phyloP scores from a whole-genome alignment of 176 grass and related monocot genomes.

The maize (Zea mays) region DNA sequence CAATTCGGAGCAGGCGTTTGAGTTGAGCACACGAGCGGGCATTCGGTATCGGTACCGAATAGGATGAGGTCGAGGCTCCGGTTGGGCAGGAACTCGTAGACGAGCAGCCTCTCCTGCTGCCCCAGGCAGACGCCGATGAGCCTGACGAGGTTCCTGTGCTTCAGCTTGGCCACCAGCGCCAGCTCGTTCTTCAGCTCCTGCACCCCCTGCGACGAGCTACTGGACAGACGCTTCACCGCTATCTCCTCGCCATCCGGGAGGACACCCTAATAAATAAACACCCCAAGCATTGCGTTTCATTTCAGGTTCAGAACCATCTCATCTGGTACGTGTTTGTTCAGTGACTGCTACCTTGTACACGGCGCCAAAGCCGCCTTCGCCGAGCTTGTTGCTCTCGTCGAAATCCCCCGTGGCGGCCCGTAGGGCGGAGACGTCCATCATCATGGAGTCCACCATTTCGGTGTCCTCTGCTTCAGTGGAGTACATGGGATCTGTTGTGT shows the following conservation, averaged over 20 bases:
- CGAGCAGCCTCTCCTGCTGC: constrained; percentile 35
- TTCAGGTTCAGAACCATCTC: background rate
- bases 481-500: background rate
- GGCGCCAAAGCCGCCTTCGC: constrained; percentile 45
- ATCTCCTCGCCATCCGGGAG: constrained; percentile 40
- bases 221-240: constrained; percentile 37
- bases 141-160: constrained; percentile 43
- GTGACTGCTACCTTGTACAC: constrained; percentile 42
- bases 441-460: constrained; percentile 26
- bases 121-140: constrained; percentile 38
- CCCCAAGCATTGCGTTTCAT: background rate
- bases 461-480: background rate
- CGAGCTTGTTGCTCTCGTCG: constrained; percentile 39
- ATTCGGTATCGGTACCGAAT: background rate
- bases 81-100: constrained; percentile 38
- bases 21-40: no score
- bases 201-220: constrained; percentile 34
- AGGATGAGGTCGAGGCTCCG: constrained; percentile 24
- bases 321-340: background rate
- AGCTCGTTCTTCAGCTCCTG: constrained; percentile 47
- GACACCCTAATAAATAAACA: constrained; percentile 2
- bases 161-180: constrained; percentile 28
- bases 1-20: no score
- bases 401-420: constrained; percentile 40
- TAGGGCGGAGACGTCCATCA: constrained; percentile 43